phyloP scores from a whole-genome alignment of 2,329 filamentous ascomycete genomes.

The Thelonectria rubi region DNA sequence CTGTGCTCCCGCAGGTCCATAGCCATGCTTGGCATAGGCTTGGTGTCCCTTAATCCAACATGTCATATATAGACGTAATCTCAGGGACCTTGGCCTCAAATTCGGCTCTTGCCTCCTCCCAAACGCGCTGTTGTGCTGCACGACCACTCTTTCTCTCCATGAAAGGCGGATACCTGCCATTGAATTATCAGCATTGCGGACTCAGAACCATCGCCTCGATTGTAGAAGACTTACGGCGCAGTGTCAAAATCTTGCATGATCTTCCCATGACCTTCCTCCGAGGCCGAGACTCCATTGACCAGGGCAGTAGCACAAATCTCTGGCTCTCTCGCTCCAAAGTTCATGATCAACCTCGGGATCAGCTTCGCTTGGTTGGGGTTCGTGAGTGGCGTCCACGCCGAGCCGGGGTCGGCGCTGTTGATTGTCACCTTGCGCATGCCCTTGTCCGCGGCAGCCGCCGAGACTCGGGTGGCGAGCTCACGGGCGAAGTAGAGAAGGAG shows the following conservation, averaged over 20 bases:
- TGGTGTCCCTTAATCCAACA: constrained; percentile 22
- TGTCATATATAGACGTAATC: constrained; percentile 36
- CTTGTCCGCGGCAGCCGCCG: constrained; percentile 32
- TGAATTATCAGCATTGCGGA: constrained; percentile 1
- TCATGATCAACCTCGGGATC: constrained; percentile 51
- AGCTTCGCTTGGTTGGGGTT: constrained; percentile 47
- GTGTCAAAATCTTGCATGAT: constrained; percentile 51
- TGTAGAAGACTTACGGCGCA: constrained; percentile 41
- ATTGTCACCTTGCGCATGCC: constrained; percentile 45
- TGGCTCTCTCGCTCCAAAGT: constrained; percentile 49
- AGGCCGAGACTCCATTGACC: constrained; percentile 48
- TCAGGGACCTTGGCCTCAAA: constrained; percentile 39
- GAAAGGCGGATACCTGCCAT: constrained; percentile 48
- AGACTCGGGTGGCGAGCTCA: constrained; percentile 46
- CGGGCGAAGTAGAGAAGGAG: constrained; percentile 50
- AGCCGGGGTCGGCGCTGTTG: constrained; percentile 51
- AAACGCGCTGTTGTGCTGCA: constrained; percentile 37
- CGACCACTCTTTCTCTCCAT: constrained; percentile 43
- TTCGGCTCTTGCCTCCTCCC: constrained; percentile 38
- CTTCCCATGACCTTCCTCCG: constrained; percentile 45
- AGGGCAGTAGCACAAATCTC: constrained; percentile 49
- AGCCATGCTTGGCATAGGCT: too few species aligned
- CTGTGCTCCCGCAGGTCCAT: too few species aligned
- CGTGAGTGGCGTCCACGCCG: constrained; percentile 51
- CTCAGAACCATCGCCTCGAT: background rate